These are phyloP conservation scores for Agrostemma githago DNA, from an alignment of 148 eudicot species.

Conservation along the genomic window DNA sequence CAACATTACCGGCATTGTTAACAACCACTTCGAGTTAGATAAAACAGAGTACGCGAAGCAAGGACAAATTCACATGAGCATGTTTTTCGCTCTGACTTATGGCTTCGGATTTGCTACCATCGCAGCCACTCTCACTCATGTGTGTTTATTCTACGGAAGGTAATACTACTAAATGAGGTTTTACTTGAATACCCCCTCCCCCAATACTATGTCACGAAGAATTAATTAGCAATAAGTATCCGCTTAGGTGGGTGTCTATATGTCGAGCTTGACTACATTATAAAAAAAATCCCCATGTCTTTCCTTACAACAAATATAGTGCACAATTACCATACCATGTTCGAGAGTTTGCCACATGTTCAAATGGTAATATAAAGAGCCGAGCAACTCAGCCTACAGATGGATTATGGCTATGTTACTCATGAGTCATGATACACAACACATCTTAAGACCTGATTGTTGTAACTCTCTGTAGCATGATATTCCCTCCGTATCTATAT, in stretches of 20 bases:
- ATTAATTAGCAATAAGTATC: no score
- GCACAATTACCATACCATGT: no score
- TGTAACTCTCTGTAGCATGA: not conserved
- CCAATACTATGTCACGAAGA: no score
- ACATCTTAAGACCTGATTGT: slow-evolving; percentile 1
- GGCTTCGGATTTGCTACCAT: slow-evolving; percentile 93
- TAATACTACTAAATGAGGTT: slow-evolving; percentile 22
- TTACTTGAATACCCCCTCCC: not conserved
- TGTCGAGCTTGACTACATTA: no score
- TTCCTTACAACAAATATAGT: no score
- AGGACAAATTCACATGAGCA: slow-evolving; percentile 76
- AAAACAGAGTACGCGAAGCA: slow-evolving; percentile 40
- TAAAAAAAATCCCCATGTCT: no score
- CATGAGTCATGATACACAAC: not conserved
- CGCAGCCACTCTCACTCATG: slow-evolving; percentile 79
- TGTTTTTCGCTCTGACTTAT: slow-evolving; percentile 83
- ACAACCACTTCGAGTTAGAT: slow-evolving; percentile 68
- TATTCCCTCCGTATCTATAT: not conserved
- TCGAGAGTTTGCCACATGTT: no score
- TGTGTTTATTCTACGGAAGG: slow-evolving; percentile 81
- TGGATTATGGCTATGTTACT: not conserved
- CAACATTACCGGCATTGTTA: slow-evolving; percentile 68
- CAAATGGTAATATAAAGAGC: no score
- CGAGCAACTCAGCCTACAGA: not conserved
- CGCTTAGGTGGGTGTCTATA: no score